phyloP scores from a whole-genome alignment of 1,284 basidiomycete genomes.

The Sporisorium reilianum region DNA sequence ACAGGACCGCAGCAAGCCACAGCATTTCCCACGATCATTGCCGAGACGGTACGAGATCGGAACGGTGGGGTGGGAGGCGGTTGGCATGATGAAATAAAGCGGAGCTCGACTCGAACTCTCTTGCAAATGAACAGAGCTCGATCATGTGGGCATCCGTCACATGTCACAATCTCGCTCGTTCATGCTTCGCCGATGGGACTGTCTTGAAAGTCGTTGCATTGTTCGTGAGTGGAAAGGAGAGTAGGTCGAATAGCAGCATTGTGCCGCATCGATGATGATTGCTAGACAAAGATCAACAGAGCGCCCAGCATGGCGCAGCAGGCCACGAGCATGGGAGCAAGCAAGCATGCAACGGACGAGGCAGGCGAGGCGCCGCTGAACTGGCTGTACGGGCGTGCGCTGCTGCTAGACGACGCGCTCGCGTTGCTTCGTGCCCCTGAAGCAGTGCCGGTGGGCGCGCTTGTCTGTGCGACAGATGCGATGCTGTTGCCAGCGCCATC shows the following conservation, averaged over 20 bases:
- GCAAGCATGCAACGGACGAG: neutral
- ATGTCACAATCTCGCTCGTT: neutral
- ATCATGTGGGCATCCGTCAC: neutral
- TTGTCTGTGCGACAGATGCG: neutral
- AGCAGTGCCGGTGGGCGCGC: neutral
- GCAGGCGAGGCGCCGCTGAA: neutral
- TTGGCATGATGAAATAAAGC: neutral
- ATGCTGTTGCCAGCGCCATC: conserved; percentile 6
- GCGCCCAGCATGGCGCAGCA: conserved; percentile 1
- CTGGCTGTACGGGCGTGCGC: neutral
- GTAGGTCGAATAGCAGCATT: too few relatives aligned
- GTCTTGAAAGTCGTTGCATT: neutral
- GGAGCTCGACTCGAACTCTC: neutral
- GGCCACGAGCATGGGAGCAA: conserved; percentile 1
- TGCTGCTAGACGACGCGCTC: neutral
- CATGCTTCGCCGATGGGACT: neutral
- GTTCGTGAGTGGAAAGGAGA: neutral
- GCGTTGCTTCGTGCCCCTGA: neutral
- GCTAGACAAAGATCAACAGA: neutral
- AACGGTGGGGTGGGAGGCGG: neutral
- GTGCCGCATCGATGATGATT: too few relatives aligned
- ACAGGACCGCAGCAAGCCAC: too few relatives aligned
- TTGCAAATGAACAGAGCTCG: neutral
- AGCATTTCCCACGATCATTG: neutral
- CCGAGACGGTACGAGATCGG: neutral